These are phyloP conservation scores for Lachnellula hyalina DNA, from an alignment of 2,329 filamentous ascomycete genomes.

Conservation along the genomic window DNA sequence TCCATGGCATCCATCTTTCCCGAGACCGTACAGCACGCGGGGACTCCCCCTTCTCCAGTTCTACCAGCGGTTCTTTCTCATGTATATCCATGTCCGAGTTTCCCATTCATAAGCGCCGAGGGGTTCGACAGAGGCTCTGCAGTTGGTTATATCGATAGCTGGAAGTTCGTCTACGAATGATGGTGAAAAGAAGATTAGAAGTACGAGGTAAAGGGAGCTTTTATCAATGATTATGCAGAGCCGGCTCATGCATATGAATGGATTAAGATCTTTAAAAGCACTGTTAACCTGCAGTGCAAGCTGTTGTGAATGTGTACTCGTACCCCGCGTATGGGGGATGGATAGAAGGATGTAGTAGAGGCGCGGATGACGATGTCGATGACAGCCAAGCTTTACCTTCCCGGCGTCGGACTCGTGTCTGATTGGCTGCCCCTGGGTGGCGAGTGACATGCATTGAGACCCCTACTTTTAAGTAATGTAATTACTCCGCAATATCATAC, in stretches of 20 bases:
- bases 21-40: background rate
- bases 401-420: no score
- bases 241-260: constrained; percentile 18
- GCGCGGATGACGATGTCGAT: background rate
- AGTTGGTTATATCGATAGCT: background rate
- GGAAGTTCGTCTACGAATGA: background rate
- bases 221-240: constrained; percentile 14
- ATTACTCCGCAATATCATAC: no score
- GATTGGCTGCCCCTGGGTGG: no score
- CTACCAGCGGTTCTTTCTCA: constrained; percentile 8
- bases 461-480: no score
- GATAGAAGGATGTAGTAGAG: background rate
- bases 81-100: constrained; percentile 6
- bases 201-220: background rate
- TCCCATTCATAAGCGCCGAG: constrained; percentile 5
- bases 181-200: background rate
- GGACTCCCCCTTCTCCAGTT: constrained; percentile 17
- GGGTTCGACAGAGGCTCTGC: background rate
- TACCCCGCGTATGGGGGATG: background rate
- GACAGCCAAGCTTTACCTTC: background rate
- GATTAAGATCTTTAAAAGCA: background rate
- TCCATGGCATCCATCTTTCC: background rate
- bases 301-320: background rate
- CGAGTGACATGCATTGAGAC: no score
- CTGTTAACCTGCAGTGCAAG: no score